Evolutionary conservation across 2,329 filamentous ascomycete species (phyloP).

Genomic region (Curvularia verruculosa): DNA sequence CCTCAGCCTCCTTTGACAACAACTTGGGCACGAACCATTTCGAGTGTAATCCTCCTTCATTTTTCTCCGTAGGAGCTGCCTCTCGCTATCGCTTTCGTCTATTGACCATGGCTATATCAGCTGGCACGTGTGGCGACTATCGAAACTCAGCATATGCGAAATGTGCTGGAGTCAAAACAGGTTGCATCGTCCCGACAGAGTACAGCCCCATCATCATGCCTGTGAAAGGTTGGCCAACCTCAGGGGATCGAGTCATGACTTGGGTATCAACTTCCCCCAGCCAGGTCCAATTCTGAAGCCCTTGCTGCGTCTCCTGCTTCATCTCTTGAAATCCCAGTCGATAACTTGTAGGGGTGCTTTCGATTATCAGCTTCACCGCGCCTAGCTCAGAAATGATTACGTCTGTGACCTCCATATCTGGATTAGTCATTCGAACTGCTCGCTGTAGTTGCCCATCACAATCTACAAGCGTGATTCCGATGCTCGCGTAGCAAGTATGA

Average conservation of each 20-base stretch:
- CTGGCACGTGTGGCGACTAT: background rate
- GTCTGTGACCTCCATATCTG: slow-evolving; percentile 20
- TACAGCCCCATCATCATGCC: slow-evolving; percentile 58
- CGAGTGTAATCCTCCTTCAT: background rate
- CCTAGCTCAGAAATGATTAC: slow-evolving; percentile 15
- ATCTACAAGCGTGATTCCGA: slow-evolving; percentile 44
- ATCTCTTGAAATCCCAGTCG: slow-evolving; percentile 32
- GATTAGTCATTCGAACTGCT: slow-evolving; percentile 12
- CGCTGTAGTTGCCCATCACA: slow-evolving; percentile 3
- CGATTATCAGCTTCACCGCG: slow-evolving; percentile 26
- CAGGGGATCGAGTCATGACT: slow-evolving; percentile 46
- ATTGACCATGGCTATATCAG: background rate
- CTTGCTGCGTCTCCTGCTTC: background rate
- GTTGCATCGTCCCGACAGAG: slow-evolving; percentile 51
- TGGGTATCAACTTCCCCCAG: slow-evolving; percentile 34
- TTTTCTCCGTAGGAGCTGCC: background rate
- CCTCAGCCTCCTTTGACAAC: background rate
- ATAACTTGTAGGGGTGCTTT: slow-evolving; percentile 19
- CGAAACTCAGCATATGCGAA: slow-evolving; percentile 39
- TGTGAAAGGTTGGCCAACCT: slow-evolving; percentile 52
- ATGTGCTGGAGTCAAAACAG: slow-evolving; percentile 51
- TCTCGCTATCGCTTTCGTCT: background rate
- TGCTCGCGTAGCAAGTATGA: slow-evolving; percentile 53
- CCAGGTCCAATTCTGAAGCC: slow-evolving; percentile 17
- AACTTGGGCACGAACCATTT: background rate